Conservation (phyloP, 2,329 filamentous ascomycete genomes). For the Tricladium varicosporioides region DNA sequence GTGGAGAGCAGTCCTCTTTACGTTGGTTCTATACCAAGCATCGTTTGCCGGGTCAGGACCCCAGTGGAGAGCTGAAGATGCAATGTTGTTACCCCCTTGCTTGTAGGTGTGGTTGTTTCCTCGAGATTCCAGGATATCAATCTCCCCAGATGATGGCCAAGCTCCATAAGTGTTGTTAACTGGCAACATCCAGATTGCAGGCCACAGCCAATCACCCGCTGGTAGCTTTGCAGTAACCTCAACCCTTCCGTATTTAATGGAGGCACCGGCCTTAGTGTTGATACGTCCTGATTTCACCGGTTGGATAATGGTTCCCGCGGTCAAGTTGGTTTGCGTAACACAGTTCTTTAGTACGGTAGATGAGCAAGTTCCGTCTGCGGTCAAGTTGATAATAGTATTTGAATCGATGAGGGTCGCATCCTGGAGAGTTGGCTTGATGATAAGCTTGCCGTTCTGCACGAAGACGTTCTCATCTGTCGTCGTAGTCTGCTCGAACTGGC, state of each 20-base stretch:
- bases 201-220: conserved; percentile 83
- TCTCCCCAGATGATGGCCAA: conserved; percentile 80
- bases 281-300: conserved; percentile 77
- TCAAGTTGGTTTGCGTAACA: conserved; percentile 70
- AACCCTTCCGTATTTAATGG: conserved; percentile 77
- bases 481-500: conserved; percentile 79
- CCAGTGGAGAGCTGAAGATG: conserved; percentile 79
- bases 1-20: conserved; percentile 72
- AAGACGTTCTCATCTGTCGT: conserved; percentile 70
- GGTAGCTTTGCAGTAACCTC: conserved; percentile 78
- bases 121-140: conserved; percentile 77
- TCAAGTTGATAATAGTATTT: conserved; percentile 67
- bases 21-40: conserved; percentile 80
- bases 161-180: conserved; percentile 67
- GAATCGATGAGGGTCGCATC: conserved; percentile 63
- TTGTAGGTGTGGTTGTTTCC: conserved; percentile 78
- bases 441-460: conserved; percentile 64
- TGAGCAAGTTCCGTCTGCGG: conserved; percentile 65
- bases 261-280: conserved; percentile 67
- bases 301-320: conserved; percentile 74
- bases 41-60: conserved; percentile 71
- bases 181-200: conserved; percentile 89
- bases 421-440: conserved; percentile 77
- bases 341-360: conserved; percentile 59
- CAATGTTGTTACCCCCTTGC: conserved; percentile 78